Conservation (phyloP, 192 early-diverging fungal genomes). For the Backusella circina region DNA sequence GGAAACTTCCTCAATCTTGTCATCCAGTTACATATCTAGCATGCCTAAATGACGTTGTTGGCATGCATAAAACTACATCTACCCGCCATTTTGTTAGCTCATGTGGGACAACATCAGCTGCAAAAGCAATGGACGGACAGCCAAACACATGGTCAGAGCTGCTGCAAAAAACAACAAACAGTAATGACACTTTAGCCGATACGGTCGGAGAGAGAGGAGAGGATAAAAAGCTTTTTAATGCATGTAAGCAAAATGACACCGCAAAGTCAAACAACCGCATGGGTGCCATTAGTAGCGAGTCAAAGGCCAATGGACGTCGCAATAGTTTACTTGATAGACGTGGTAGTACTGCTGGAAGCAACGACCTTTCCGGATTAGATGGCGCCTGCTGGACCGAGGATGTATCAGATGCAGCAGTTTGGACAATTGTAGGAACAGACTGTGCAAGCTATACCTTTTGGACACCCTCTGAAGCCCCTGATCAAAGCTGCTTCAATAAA, state of each 20-base stretch:
- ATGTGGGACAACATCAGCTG: not conserved
- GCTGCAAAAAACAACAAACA: slow-evolving; percentile 5
- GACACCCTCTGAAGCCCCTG: slow-evolving; percentile 34
- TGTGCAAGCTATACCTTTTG: slow-evolving; percentile 55
- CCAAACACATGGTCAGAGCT: not conserved
- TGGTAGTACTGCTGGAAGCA: not conserved
- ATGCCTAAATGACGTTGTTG: slow-evolving; percentile 73
- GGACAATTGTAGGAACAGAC: slow-evolving; percentile 88
- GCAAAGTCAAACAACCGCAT: slow-evolving; percentile 15
- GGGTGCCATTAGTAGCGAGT: slow-evolving; percentile 21
- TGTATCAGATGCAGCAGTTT: slow-evolving; percentile 82
- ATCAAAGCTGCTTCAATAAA: not conserved
- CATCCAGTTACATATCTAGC: slow-evolving; percentile 56
- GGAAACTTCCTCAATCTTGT: slow-evolving; percentile 31
- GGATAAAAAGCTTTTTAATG: slow-evolving; percentile 19
- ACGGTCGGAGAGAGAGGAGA: not conserved
- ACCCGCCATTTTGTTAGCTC: slow-evolving; percentile 31
- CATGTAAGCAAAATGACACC: not conserved
- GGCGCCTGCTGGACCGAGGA: slow-evolving; percentile 66
- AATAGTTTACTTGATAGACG: slow-evolving; percentile 13
- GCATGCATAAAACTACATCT: slow-evolving; percentile 56
- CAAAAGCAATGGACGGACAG: not conserved
- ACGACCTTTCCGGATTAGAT: slow-evolving; percentile 5
- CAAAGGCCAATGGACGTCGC: not conserved
- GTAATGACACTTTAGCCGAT: not conserved